Conservation (phyloP, 2,329 filamentous ascomycete species). For the Aspergillus carbonarius region DNA sequence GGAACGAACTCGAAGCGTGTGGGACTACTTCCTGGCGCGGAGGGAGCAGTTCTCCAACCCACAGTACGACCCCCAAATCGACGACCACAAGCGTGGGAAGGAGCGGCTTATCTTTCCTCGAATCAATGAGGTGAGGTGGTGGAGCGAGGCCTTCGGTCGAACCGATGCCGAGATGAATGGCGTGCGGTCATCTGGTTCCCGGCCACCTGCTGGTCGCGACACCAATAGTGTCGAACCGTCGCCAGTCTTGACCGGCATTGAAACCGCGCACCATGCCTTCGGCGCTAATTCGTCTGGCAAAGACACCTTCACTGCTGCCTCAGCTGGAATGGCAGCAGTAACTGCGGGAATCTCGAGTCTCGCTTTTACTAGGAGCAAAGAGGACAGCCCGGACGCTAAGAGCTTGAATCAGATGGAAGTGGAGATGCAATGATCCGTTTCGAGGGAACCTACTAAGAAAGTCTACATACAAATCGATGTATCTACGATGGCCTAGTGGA, state of each 20-base stretch:
- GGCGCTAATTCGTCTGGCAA: conserved; percentile 42
- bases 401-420: conserved; percentile 44
- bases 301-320: conserved; percentile 27
- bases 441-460: not conserved
- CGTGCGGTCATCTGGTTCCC: conserved; percentile 53
- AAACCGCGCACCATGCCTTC: conserved; percentile 57
- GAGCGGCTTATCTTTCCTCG: conserved; percentile 83
- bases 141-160: conserved; percentile 82
- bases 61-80: conserved; percentile 70
- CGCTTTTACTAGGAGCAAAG: conserved; percentile 38
- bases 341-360: conserved; percentile 49
- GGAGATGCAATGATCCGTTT: conserved; percentile 47
- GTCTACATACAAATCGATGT: conserved; percentile 1
- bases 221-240: conserved; percentile 32
- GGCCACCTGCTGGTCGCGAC: conserved; percentile 35
- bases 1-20: conserved; percentile 80
- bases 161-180: conserved; percentile 92
- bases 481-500: conserved; percentile 1
- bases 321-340: conserved; percentile 42
- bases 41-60: conserved; percentile 79
- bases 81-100: conserved; percentile 75
- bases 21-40: conserved; percentile 89
- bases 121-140: conserved; percentile 82
- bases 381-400: conserved; percentile 25
- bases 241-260: conserved; percentile 60